Conservation (phyloP, 2,329 filamentous ascomycete species). For the Thyridium curvatum region DNA sequence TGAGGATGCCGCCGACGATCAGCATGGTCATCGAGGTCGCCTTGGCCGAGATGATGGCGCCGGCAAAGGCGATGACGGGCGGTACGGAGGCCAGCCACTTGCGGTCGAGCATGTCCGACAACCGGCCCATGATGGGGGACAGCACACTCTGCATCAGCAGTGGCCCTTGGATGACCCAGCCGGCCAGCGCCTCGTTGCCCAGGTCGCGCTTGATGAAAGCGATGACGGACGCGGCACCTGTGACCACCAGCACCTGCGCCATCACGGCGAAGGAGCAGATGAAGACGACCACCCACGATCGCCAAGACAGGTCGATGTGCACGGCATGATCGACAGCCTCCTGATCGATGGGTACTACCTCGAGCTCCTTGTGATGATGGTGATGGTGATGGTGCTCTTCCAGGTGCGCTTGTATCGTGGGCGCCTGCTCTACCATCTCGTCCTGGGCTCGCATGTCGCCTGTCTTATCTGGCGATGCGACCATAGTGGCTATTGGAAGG, state of each 20-base stretch:
- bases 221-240: slow-evolving; percentile 46
- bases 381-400: background rate
- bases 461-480: no score
- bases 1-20: slow-evolving; percentile 48
- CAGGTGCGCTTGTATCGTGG: no score
- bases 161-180: slow-evolving; percentile 51
- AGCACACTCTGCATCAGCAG: slow-evolving; percentile 49
- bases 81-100: slow-evolving; percentile 44
- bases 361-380: slow-evolving; percentile 5
- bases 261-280: slow-evolving; percentile 31
- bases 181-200: slow-evolving; percentile 37
- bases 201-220: slow-evolving; percentile 47
- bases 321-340: slow-evolving; percentile 22
- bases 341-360: slow-evolving; percentile 13
- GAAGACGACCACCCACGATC: slow-evolving; percentile 21
- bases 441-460: no score
- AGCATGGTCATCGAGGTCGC: slow-evolving; percentile 47
- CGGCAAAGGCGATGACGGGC: slow-evolving; percentile 43
- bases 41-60: slow-evolving; percentile 45
- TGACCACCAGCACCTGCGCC: slow-evolving; percentile 47
- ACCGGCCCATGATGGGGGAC: slow-evolving; percentile 45
- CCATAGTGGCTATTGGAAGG: no score
- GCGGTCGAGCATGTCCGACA: slow-evolving; percentile 48
- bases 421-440: no score
- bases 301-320: background rate